Base-by-base conservation (phyloP, 2,329 filamentous ascomycete species). In the Curvularia hawaiiensis region DNA sequence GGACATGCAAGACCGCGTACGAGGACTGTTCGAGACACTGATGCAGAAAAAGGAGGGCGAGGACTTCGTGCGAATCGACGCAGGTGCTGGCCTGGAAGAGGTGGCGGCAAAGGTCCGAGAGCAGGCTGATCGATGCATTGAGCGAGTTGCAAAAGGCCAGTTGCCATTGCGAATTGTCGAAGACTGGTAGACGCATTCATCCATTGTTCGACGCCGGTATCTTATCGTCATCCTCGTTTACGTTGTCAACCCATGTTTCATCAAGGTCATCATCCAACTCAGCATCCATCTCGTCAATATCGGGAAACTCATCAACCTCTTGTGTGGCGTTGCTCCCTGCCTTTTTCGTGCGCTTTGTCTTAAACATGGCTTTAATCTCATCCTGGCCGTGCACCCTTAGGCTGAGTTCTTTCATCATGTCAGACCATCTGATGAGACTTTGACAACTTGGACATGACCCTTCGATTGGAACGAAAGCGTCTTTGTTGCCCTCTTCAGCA, bases 371-470 rank as follows among this genome's bases (percentile, higher is more conserved):
- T 40, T 87, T 84, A 1, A 93, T 79, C 63, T 92, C 89, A 56
- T 89, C 89, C 53, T 83, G 76, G 0, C 89, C 92, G 24, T 91
- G 84, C 35, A 85, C 80, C 31, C 94, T 84, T 48, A 97, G 77
- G 50, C 84, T 95, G 65, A 96, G 77, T 72, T 96, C 93, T 71
- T 88, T 93, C 79, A 96, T 89, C 78, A 97, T 85, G 47, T 90
- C 85, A 0, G 82, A 80, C 94, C 94, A 98, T 50, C 81, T 74
- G 2, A 92, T 77, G 4, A 80, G 75, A 0, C 80, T 79, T 1
- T 81, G 77, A 70, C 94, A 98, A 20, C 78, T 78, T 0, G 91
- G 91, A 77, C 94, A 98, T 2, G 68, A 75, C 2, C 92, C 92
- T 33, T 81, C 72, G 1, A 84, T 80, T 0, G 94, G 94, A 1